phyloP scores from a whole-genome alignment of 208 protist genomes.

The Naegleria gruberi region DNA sequence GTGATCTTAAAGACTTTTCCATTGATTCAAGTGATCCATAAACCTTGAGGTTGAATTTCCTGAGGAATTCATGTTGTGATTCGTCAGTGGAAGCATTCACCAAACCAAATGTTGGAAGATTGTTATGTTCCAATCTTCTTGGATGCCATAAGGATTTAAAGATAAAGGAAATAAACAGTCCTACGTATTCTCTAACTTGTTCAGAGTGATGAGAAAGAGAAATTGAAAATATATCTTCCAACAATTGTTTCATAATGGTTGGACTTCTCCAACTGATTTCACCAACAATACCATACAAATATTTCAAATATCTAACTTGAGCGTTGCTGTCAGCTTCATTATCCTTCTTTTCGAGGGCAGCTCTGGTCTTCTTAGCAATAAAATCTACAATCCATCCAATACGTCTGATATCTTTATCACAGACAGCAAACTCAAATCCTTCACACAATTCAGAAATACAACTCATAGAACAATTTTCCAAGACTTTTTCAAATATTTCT shows the following conservation, averaged over 20 bases:
- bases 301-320: conserved; percentile 4
- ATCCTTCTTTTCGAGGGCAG: background rate
- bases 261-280: conserved; percentile 11
- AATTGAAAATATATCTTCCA: background rate
- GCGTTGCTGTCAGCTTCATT: background rate
- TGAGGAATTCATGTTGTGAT: background rate
- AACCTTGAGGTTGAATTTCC: background rate
- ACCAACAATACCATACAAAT: background rate
- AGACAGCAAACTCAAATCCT: background rate
- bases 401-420: background rate
- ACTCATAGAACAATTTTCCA: conserved; percentile 4
- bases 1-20: background rate
- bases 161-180: background rate
- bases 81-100: background rate
- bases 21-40: background rate
- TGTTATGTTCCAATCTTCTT: background rate
- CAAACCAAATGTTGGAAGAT: background rate
- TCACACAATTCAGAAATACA: conserved; percentile 9
- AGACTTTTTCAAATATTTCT: background rate
- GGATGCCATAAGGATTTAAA: conserved; percentile 4
- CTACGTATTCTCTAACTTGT: conserved; percentile 17
- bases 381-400: background rate
- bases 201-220: background rate
- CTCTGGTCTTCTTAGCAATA: background rate
- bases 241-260: background rate